phyloP scores from a whole-genome alignment of 352 stramenopile genomes.

The Phytophthora idaei region DNA sequence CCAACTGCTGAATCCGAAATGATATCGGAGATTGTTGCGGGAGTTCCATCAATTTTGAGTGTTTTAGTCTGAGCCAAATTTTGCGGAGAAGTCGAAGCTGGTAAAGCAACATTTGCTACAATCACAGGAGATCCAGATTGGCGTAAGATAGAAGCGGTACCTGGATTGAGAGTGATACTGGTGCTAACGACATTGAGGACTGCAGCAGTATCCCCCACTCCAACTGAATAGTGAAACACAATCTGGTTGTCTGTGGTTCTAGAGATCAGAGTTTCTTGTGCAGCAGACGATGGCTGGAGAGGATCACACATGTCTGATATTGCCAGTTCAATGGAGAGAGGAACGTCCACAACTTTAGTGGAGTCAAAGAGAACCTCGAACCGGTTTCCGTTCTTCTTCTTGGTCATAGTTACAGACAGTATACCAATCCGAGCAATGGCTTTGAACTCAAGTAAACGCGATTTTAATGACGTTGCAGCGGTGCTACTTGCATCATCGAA shows the following conservation, averaged over 20 bases:
- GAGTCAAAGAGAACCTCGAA: slow-evolving; percentile 68
- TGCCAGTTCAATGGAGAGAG: slow-evolving; percentile 39
- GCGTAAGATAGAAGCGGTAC: slow-evolving; percentile 35
- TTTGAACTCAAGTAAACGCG: slow-evolving; percentile 47
- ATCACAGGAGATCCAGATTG: slow-evolving; percentile 42
- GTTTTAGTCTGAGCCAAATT: slow-evolving; percentile 40
- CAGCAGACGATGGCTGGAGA: slow-evolving; percentile 43
- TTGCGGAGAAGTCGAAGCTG: slow-evolving; percentile 19
- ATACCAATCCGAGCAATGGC: slow-evolving; percentile 56
- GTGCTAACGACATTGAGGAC: slow-evolving; percentile 38
- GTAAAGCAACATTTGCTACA: slow-evolving; percentile 40
- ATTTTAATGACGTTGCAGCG: slow-evolving; percentile 48
- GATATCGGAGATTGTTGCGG: slow-evolving; percentile 52
- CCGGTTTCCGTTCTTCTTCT: slow-evolving; percentile 62
- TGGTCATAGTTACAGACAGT: slow-evolving; percentile 44
- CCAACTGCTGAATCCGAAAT: slow-evolving; percentile 47
- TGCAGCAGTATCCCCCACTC: slow-evolving; percentile 31
- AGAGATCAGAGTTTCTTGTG: slow-evolving; percentile 43
- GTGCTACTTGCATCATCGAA: slow-evolving; percentile 52
- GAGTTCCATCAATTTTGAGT: slow-evolving; percentile 53
- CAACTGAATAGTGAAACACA: slow-evolving; percentile 68
- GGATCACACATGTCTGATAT: slow-evolving; percentile 64
- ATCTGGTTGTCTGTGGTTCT: slow-evolving; percentile 46
- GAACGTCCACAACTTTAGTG: slow-evolving; percentile 47
- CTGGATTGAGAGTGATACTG: slow-evolving; percentile 33